Base-by-base conservation (phyloP, 169 alveolate genomes). In the Plasmodium coatneyi region DNA sequence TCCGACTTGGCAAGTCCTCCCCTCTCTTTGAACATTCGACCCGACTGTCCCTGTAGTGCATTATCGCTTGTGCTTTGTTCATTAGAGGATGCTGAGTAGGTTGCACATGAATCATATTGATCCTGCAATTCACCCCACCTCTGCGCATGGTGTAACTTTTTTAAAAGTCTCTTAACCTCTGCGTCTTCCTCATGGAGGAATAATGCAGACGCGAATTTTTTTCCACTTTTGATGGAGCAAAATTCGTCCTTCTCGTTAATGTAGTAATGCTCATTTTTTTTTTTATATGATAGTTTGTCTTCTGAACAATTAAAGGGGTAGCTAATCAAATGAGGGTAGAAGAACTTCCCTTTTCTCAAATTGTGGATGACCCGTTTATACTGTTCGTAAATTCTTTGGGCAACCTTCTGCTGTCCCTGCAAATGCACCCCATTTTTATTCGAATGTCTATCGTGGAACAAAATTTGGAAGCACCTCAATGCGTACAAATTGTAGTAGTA, bases 211-310 rank as follows among this genome's bases (percentile, higher is more conserved):
- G 80, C 41, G 80, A 86, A 86, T 74, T 10, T 52, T 76, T 86
- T 86, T 9, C 80, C 80, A 34, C 80, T 54, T 9, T 78, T 30
- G 43, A 86, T 86, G 36, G 93, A 74, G 41, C 30, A 54, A 9
- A 86, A 86, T 74, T 86, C 93, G 56, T 86, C 70, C 39, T 86
- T 39, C 30, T 84, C 78, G 43, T 76, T 86, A 32, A 86, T 74
- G 46, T 86, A 86, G 52, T 86, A 86, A 72, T 74, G 60, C 34
- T 86, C 84, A 28, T 74, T 52, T 86, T 10, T 86, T 30, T 54
- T 70, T 86, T 86, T 86, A 54, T 86, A 86, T 22, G 66, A 36
- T 49, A 78, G n/a, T 5, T 41, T 86, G 7, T n/a, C 83, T 5
- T 43, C 72, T 4, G 92, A 83, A 52, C 74, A 83, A n/a, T 86